Evolutionary conservation across 1,284 basidiomycete species (phyloP).

Genomic region (Ganoderma multipileum): DNA sequence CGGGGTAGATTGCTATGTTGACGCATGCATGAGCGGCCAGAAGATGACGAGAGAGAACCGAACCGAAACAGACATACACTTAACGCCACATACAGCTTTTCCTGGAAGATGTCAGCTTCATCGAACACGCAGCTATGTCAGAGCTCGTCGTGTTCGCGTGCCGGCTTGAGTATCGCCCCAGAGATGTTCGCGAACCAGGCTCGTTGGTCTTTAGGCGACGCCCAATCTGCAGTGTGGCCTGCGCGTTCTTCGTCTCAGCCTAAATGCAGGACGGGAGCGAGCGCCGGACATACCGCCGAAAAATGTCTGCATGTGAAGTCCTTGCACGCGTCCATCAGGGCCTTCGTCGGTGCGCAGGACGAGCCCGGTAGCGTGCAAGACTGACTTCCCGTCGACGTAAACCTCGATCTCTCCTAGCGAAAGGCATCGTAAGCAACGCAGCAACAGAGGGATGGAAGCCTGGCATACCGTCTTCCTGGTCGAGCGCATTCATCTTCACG

Average conservation of each 20-base stretch:
- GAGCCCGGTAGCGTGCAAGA: constrained; percentile 53
- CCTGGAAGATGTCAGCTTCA: too few relatives aligned
- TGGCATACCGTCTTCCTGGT: constrained; percentile 49
- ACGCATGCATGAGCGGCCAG: neutral
- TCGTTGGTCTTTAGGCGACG: constrained; percentile 65
- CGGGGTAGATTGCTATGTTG: neutral
- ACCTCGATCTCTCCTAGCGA: constrained; percentile 60
- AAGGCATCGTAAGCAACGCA: neutral
- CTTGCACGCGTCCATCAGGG: constrained; percentile 53
- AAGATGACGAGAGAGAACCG: neutral
- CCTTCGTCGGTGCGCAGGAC: constrained; percentile 48
- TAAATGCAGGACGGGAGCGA: neutral
- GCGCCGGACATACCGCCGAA: constrained; percentile 61
- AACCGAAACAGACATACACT: neutral
- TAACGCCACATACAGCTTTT: neutral
- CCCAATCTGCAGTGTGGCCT: constrained; percentile 67
- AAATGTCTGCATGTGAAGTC: constrained; percentile 77
- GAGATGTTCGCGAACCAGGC: constrained; percentile 72
- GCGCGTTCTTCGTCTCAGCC: constrained; percentile 3
- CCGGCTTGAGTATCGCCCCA: constrained; percentile 44
- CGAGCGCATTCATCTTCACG: constrained; percentile 67
- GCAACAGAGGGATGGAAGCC: neutral
- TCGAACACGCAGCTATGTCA: neutral
- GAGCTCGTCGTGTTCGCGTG: constrained; percentile 16
- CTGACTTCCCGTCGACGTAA: constrained; percentile 59